A percentile compares a stretch with the other conserved stretches of the same genome.
Evolutionary conservation across 805 yeast genomes (phyloP).

Genomic region (Hanseniaspora mollemarum): DNA sequence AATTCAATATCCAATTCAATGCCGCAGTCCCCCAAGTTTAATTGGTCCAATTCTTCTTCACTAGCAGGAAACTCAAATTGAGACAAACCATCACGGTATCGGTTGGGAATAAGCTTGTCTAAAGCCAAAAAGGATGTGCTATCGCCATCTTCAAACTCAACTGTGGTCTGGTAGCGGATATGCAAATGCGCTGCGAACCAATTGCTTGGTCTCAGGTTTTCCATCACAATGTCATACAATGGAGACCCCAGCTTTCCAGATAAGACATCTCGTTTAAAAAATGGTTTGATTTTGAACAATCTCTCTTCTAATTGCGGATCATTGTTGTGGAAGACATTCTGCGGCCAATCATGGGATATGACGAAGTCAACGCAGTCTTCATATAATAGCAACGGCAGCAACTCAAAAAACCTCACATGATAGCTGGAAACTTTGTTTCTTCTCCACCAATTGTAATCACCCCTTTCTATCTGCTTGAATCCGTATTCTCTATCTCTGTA

Average conservation of each 20-base stretch:
- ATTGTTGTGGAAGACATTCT: conserved; percentile 59
- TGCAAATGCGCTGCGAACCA: conserved; percentile 94
- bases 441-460: conserved; percentile 42
- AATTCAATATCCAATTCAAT: conserved; percentile 9
- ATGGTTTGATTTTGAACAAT: conserved; percentile 52
- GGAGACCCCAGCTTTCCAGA: conserved; percentile 62
- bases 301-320: conserved; percentile 27
- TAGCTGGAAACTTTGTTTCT: conserved; percentile 34
- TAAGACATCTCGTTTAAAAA: conserved; percentile 52
- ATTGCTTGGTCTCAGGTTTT: conserved; percentile 44
- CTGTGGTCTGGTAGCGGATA: conserved; percentile 52
- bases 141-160: conserved; percentile 30
- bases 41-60: conserved; percentile 3
- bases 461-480: conserved; percentile 27
- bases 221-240: conserved; percentile 44
- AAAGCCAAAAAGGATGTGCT: conserved; percentile 20
- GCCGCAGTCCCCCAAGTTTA: neutral
- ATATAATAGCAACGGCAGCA: conserved; percentile 42
- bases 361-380: conserved; percentile 40
- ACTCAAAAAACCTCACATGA: conserved; percentile 50
- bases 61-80: conserved; percentile 27
- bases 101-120: conserved; percentile 14
- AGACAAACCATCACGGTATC: conserved; percentile 13
- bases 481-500: conserved; percentile 42
- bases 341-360: conserved; percentile 93